phyloP scores from a whole-genome alignment of 2,329 filamentous ascomycete genomes.

The Penicillium griseofulvum region DNA sequence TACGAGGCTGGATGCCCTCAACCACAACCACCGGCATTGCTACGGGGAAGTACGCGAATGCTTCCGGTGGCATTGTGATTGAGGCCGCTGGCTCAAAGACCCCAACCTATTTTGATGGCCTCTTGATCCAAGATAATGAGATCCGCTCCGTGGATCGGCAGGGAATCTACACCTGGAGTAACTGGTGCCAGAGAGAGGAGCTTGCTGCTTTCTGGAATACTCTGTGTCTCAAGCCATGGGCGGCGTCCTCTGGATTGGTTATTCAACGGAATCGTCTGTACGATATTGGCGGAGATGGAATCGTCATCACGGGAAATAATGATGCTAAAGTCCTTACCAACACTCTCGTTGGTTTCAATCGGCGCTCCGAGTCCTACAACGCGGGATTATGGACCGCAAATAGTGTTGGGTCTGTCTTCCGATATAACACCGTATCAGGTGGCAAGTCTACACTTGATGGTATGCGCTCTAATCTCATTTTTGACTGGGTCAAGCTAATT shows the following conservation, averaged over 20 bases:
- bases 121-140: not conserved
- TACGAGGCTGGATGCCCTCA: slow-evolving; percentile 1
- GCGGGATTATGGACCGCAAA: slow-evolving; percentile 3
- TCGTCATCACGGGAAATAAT: not conserved
- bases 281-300: slow-evolving; percentile 5
- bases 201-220: not conserved
- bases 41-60: slow-evolving; percentile 2
- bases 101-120: not conserved
- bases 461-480: not conserved
- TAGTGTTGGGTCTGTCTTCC: not conserved
- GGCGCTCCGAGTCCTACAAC: not conserved
- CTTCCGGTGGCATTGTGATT: slow-evolving; percentile 1
- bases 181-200: slow-evolving; percentile 1
- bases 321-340: not conserved
- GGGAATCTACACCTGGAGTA: slow-evolving; percentile 5
- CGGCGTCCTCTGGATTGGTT: not conserved
- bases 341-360: not conserved
- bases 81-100: not conserved
- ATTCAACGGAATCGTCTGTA: slow-evolving; percentile 2
- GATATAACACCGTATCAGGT: slow-evolving; percentile 1
- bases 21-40: not conserved
- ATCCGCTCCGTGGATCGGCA: slow-evolving; percentile 1
- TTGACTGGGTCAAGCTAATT: not conserved
- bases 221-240: not conserved
- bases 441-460: not conserved